phyloP scores from a whole-genome alignment of 2,329 filamentous ascomycete genomes.

The Aspergillus melleus region DNA sequence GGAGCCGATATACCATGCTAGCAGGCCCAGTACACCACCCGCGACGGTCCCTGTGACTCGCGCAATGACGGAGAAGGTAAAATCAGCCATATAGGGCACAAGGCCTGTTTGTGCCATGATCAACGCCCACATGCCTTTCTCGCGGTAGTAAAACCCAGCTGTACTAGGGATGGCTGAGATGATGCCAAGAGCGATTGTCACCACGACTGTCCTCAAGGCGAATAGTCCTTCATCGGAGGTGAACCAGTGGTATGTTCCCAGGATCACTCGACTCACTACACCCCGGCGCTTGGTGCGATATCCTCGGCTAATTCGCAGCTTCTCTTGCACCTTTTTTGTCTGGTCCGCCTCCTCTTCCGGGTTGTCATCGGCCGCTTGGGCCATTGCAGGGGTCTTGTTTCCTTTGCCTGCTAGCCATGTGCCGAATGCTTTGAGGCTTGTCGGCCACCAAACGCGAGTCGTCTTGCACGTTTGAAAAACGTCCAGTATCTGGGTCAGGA shows the following conservation, averaged over 20 bases:
- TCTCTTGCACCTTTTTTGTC: constrained; percentile 36
- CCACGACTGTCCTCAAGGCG: constrained; percentile 49
- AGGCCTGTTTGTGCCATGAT: constrained; percentile 54
- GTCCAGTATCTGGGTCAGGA: constrained; percentile 40
- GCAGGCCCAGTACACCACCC: constrained; percentile 50
- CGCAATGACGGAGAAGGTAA: constrained; percentile 48
- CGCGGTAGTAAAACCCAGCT: constrained; percentile 53
- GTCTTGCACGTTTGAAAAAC: constrained; percentile 38
- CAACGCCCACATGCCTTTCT: constrained; percentile 55
- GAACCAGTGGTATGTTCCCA: constrained; percentile 43
- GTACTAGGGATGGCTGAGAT: constrained; percentile 44
- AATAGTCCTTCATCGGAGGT: constrained; percentile 46
- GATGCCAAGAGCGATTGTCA: constrained; percentile 48
- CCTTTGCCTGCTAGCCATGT: constrained; percentile 40
- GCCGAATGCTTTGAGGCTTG: constrained; percentile 40
- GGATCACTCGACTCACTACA: constrained; percentile 25
- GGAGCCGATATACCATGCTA: constrained; percentile 55
- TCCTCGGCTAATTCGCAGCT: constrained; percentile 39
- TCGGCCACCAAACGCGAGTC: constrained; percentile 47
- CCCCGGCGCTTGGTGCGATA: constrained; percentile 29
- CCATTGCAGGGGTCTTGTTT: constrained; percentile 24
- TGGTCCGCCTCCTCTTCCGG: constrained; percentile 30
- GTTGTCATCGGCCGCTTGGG: constrained; percentile 22
- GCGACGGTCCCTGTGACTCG: constrained; percentile 47
- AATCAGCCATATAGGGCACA: constrained; percentile 54